Evolutionary conservation across 2,329 filamentous ascomycete species (phyloP).

Genomic region (Pestalotiopsis sp.): DNA sequence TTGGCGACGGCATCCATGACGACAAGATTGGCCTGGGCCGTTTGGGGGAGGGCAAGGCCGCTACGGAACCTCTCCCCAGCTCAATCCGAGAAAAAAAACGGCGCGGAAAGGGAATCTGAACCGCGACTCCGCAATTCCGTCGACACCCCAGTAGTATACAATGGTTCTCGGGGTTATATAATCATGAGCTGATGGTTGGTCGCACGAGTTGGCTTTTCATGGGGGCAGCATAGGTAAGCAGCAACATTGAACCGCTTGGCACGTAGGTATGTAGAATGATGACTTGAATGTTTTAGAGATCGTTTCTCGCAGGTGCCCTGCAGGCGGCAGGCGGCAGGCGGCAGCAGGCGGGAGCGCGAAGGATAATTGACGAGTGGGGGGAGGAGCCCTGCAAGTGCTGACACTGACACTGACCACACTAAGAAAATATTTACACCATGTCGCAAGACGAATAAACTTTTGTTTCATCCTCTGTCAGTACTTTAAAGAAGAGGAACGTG

Average conservation of each 20-base stretch:
- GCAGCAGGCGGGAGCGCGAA: not conserved
- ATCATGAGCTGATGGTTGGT: not conserved
- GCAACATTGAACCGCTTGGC: not conserved
- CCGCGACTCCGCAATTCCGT: not conserved
- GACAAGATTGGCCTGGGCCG: not conserved
- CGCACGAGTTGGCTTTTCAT: not conserved
- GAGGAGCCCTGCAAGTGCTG: not conserved
- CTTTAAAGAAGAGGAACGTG: not conserved
- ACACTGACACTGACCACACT: not conserved
- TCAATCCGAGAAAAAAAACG: not conserved
- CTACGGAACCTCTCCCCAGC: not conserved
- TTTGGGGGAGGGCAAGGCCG: not conserved
- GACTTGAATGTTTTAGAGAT: not conserved
- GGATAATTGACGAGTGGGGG: not conserved
- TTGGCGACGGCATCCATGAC: conserved; percentile 6
- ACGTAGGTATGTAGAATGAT: not conserved
- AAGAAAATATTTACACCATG: not conserved
- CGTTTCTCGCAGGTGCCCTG: not conserved
- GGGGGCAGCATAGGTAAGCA: not conserved
- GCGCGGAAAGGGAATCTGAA: not conserved
- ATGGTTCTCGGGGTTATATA: not conserved
- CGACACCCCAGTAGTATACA: not conserved
- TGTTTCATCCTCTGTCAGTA: not conserved
- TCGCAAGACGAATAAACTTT: not conserved
- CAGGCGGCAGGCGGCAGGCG: not conserved